Base-by-base conservation (phyloP, 2,329 filamentous ascomycete genomes). In the Madurella mycetomatis region DNA sequence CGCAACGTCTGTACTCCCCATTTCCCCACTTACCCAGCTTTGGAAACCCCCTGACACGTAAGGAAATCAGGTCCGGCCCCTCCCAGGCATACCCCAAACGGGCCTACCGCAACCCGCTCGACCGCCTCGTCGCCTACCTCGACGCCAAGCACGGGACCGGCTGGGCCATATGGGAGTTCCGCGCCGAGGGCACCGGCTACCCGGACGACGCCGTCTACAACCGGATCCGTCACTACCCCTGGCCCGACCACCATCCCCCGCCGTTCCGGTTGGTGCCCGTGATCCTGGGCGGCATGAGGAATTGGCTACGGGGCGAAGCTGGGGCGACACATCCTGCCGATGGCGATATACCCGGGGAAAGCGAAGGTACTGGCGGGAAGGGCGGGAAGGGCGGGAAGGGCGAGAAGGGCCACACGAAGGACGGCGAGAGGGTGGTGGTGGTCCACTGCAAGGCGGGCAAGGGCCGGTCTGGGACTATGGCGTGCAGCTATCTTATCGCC, bases 371-470 rank as follows among this genome's bases (percentile, higher is more conserved):
- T 37, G 42, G 1, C n/a, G 18, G 45, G 1, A 43, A 48, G 15
- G 37, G 34, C 1, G 42, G 32, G 7, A 39, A 55, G 18, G 40
- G 54, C 1, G 45, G 49, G 1, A 43, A 48, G 15, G 37, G 34
- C 1, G 42, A 37, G 7, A 39, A 55, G 18, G 40, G 54, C 1
- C 43, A 8, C 48, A 55, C 0, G n/a, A 51, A 62, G 9, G 48
- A 47, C 0, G 60, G 65, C 0, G 65, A 59, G 0, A 63, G 90
- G 34, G 90, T 97, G 0, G 87, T 87, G 0, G 92, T 97, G 7
- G 90, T 97, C 8, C 94, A 99, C 71, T 97, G 94, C 76, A 97
- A 97, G 69, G 94, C 94, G 1, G 94, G 94, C 2, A 99, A 99
- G 71, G 94, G 94, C 1, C 80, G 94, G 48, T 95, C 90, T 60